Percentiles rank a stretch among this genome's conserved stretches.
phyloP scores from a whole-genome alignment of 1,284 basidiomycete genomes.

The Tilletia caries region DNA sequence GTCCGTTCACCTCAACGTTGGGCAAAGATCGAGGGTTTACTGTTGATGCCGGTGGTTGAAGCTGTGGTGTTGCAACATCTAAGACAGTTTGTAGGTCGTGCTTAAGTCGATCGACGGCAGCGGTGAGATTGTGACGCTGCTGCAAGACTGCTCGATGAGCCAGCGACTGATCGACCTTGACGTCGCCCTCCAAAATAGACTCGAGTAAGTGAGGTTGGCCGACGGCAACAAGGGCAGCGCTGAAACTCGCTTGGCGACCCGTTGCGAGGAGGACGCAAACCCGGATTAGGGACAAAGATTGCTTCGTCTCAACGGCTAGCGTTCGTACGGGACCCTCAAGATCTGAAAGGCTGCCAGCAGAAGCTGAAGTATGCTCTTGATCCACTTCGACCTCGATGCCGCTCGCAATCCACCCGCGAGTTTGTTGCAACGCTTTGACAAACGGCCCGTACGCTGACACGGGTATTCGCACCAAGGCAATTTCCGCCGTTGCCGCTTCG shows the following conservation, averaged over 20 bases:
- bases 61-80: not conserved
- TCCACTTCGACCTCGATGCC: slow-evolving; percentile 28
- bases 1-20: not conserved
- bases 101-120: slow-evolving; percentile 4
- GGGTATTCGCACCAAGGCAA: slow-evolving; percentile 30
- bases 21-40: too few relatives aligned
- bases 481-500: slow-evolving; percentile 34
- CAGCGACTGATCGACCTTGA: not conserved
- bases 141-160: not conserved
- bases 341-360: not conserved
- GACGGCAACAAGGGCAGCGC: not conserved
- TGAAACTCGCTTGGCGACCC: not conserved
- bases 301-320: not conserved
- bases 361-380: not conserved
- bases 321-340: not conserved
- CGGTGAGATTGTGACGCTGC: not conserved
- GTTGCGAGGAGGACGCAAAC: not conserved
- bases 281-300: not conserved
- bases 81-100: not conserved
- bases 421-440: slow-evolving; percentile 21
- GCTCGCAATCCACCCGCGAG: slow-evolving; percentile 38
- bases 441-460: slow-evolving; percentile 22
- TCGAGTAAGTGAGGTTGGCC: not conserved
- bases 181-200: not conserved
- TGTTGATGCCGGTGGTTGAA: not conserved